Percentiles rank a stretch among this genome's conserved stretches.
These are phyloP conservation scores for Debaryomyces tyrocola DNA, from an alignment of 805 yeast genomes.

Conservation along the genomic window DNA sequence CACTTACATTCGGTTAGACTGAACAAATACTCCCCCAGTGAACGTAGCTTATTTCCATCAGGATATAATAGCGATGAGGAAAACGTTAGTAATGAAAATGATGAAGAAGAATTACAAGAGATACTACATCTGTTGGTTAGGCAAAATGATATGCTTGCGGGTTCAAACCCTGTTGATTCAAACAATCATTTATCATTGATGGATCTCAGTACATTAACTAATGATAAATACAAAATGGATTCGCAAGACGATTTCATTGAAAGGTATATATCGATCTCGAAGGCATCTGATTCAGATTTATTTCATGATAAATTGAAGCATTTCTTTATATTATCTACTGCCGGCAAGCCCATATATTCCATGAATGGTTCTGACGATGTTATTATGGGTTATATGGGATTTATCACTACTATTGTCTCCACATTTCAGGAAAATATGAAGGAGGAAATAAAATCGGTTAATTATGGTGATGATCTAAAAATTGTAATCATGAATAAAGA, in stretches of 20 bases:
- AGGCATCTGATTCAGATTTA: conserved; percentile 6
- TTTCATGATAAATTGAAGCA: conserved; percentile 54
- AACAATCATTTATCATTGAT: background rate
- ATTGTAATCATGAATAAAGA: conserved; percentile 61
- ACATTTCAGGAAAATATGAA: conserved; percentile 53
- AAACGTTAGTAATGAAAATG: conserved; percentile 6
- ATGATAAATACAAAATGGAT: background rate
- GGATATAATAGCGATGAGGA: conserved; percentile 2
- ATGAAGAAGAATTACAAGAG: conserved; percentile 22
- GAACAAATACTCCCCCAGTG: conserved; percentile 5
- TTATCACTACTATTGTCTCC: conserved; percentile 75
- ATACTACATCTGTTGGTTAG: conserved; percentile 22
- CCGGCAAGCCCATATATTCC: conserved; percentile 88
- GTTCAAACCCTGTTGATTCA: too few species aligned
- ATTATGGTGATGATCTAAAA: conserved; percentile 45
- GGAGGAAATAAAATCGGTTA: conserved; percentile 50
- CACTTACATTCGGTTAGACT: conserved; percentile 3
- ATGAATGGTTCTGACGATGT: conserved; percentile 70
- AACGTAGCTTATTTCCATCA: conserved; percentile 1
- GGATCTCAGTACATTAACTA: conserved; percentile 5
- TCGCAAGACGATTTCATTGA: conserved; percentile 11
- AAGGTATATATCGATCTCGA: conserved; percentile 16
- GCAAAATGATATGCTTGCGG: conserved; percentile 6
- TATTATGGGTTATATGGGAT: conserved; percentile 70
- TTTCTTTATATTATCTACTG: conserved; percentile 73